A percentile compares a stretch with the other conserved stretches of the same genome.
Evolutionary conservation across 23 red algal species (phyloP).

Genomic region (Chondrus crispus): DNA sequence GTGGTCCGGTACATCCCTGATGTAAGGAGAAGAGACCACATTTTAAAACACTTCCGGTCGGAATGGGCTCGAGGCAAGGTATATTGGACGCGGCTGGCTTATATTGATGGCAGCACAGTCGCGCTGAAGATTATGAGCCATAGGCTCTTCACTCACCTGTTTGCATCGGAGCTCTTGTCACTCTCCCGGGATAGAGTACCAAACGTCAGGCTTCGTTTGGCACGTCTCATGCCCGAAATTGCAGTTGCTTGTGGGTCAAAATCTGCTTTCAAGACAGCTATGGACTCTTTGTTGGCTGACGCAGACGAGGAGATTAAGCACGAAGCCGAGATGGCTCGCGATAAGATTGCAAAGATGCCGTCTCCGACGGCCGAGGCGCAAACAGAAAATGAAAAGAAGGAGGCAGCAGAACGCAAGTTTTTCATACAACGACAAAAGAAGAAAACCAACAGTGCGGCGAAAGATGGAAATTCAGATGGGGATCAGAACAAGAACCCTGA

Average conservation of each 20-base stretch:
- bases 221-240: slow-evolving; percentile 57
- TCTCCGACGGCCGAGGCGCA: slow-evolving; percentile 8
- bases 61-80: slow-evolving; percentile 89
- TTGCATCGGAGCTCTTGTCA: slow-evolving; percentile 59
- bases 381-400: slow-evolving; percentile 65
- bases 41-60: slow-evolving; percentile 80
- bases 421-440: slow-evolving; percentile 64
- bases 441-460: slow-evolving; percentile 10
- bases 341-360: slow-evolving; percentile 33
- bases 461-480: slow-evolving; percentile 32
- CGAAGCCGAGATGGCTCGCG: slow-evolving; percentile 35
- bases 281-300: slow-evolving; percentile 55
- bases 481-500: slow-evolving; percentile 14
- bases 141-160: slow-evolving; percentile 58
- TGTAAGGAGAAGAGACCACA: slow-evolving; percentile 75
- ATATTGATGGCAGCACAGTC: slow-evolving; percentile 71
- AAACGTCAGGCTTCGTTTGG: slow-evolving; percentile 69
- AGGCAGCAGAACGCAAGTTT: slow-evolving; percentile 67
- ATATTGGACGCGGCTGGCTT: slow-evolving; percentile 83
- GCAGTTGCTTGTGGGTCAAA: slow-evolving; percentile 55
- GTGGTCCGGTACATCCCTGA: slow-evolving; percentile 69
- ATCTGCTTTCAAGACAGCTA: slow-evolving; percentile 42
- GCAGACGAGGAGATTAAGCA: slow-evolving; percentile 41
- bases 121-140: slow-evolving; percentile 46
- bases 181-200: slow-evolving; percentile 60